Percentiles rank a stretch among this genome's conserved stretches.
Conservation (phyloP, 2,329 filamentous ascomycete species). For the Epichloe gansuensis region DNA sequence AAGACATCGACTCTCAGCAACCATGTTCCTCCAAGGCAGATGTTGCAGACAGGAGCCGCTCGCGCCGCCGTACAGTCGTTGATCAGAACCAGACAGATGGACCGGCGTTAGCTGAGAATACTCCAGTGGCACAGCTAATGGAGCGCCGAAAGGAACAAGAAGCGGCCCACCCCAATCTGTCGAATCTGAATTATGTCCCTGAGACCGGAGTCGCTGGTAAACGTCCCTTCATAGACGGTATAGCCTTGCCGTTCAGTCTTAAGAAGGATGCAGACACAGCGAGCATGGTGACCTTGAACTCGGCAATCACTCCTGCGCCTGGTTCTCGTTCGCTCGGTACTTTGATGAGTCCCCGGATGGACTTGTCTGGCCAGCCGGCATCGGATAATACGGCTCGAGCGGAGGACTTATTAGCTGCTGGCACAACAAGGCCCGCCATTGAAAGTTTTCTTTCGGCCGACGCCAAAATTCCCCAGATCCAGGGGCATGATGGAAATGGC, state of each 20-base stretch:
- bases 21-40: slow-evolving; percentile 12
- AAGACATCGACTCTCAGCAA: slow-evolving; percentile 28
- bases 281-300: slow-evolving; percentile 56
- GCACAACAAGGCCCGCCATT: slow-evolving; percentile 25
- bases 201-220: slow-evolving; percentile 43
- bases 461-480: slow-evolving; percentile 23
- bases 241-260: slow-evolving; percentile 62
- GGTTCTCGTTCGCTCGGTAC: slow-evolving; percentile 23
- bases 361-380: slow-evolving; percentile 2
- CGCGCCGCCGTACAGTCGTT: slow-evolving; percentile 32
- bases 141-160: slow-evolving; percentile 28
- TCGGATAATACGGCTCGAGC: slow-evolving; percentile 2
- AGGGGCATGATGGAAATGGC: slow-evolving; percentile 5
- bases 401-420: slow-evolving; percentile 6
- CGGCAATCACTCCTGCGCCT: slow-evolving; percentile 19
- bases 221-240: slow-evolving; percentile 52
- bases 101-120: slow-evolving; percentile 22
- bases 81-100: slow-evolving; percentile 37
- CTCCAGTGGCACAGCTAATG: slow-evolving; percentile 30
- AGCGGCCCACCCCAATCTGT: slow-evolving; percentile 27
- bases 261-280: slow-evolving; percentile 50
- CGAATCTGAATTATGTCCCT: slow-evolving; percentile 29
- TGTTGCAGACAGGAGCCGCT: slow-evolving; percentile 24
- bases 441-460: slow-evolving; percentile 39
- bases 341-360: not conserved